Evolutionary conservation across 768 basidiomycete species (phyloP).

Genomic region (Auricularia heimuer): DNA sequence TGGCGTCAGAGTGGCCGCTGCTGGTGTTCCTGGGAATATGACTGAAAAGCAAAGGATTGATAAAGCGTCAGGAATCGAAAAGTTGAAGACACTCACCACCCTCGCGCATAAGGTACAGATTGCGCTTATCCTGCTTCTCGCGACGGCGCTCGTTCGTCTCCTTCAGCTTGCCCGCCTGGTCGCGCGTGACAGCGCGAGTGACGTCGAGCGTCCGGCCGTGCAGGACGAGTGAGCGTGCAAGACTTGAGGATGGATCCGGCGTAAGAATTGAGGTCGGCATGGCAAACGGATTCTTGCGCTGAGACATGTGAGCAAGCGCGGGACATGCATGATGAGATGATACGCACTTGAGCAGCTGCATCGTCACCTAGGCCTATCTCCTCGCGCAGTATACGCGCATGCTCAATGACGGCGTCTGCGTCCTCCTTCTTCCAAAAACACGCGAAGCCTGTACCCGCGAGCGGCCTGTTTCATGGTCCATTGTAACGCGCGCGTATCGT

Average conservation of each 20-base stretch:
- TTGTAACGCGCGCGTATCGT: conserved; percentile 84
- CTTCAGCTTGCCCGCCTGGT: conserved; percentile 77
- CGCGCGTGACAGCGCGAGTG: conserved; percentile 80
- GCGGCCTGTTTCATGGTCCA: conserved; percentile 73
- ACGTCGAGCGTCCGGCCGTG: conserved; percentile 92
- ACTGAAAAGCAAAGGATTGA: conserved; percentile 36
- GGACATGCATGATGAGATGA: too few relatives aligned
- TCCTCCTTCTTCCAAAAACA: conserved; percentile 94
- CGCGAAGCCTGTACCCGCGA: conserved; percentile 94
- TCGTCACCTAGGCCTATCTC: conserved; percentile 41
- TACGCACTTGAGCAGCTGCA: too few relatives aligned
- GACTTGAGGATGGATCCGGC: conserved; percentile 80
- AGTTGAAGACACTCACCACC: conserved; percentile 53
- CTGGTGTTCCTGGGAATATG: conserved; percentile 80
- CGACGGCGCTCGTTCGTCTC: conserved; percentile 78
- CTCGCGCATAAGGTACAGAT: conserved; percentile 91
- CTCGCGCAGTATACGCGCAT: conserved; percentile 59
- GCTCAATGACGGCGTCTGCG: conserved; percentile 74
- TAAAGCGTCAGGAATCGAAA: background rate
- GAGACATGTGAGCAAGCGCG: conserved; percentile 10
- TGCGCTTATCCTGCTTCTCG: conserved; percentile 89
- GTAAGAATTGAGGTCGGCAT: conserved; percentile 79
- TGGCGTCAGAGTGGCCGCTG: conserved; percentile 56
- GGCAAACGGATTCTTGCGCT: conserved; percentile 72
- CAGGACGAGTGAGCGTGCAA: conserved; percentile 74